Base-by-base conservation (phyloP, 73 alveolate species). In the Paramecium pentaurelia region DNA sequence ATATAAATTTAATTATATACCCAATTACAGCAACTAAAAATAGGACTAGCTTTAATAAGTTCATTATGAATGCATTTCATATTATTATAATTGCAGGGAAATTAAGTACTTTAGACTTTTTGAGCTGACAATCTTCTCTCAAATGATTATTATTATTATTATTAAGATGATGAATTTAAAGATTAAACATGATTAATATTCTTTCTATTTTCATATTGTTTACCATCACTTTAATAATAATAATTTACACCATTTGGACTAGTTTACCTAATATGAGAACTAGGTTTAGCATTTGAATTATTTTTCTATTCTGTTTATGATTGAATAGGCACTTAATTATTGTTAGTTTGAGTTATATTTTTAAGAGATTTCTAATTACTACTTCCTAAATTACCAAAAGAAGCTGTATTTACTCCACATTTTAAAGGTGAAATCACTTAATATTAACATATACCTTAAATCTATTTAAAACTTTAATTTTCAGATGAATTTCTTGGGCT, bases 1-100 rank as follows among this genome's bases (percentile, higher is more conserved):
- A 7, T 16, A 36, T 37, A 16, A 2, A 22, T 45, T 32, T 20
- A 34, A 36, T 73, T 14, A 30, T 22, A 22, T 80, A 80, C 91
- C 58, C 58, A 80, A 45, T 80, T 80, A 25, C 91, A 80, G 18
- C 91, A 80, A 42, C 51, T 80, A 47, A 80, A 80, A 3, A 80
- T 25, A 47, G 91, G 47, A 4, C 25, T 12, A 2, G 91, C 60
- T 20, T 75, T 75, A 14, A 36, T 42, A 12, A 36, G 20, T 12
- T 42, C 60, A 38, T 75, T 38, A 75, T 75, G 88, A 36, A 75
- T 37, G 88, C 88, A 75, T 42, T 75, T 75, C 68, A 75, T 36
- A 18, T 30, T 36, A 75, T 75, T 36, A 75, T 75, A 25, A 75
- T 75, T 75, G 25, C 88, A 75, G 6, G 58, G 8, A 9, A 75